phyloP scores from a whole-genome alignment of 495 filamentous ascomycete genomes.

The Schizothecium vesticola region DNA sequence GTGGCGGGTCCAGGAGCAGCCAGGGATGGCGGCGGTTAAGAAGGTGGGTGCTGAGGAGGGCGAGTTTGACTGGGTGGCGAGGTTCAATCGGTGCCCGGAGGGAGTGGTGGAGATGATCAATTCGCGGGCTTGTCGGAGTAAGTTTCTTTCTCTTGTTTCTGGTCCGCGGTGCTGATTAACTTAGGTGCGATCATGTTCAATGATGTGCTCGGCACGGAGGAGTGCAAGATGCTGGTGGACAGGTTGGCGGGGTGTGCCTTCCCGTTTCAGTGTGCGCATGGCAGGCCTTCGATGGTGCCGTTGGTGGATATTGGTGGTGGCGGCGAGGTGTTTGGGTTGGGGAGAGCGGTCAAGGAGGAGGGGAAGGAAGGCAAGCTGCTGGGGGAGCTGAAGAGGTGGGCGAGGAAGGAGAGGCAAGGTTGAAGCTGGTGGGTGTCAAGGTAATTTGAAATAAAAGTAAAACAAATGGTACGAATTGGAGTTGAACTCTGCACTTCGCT shows the following conservation, averaged over 20 bases:
- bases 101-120: conserved; percentile 85
- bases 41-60: conserved; percentile 1
- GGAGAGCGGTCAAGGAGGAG: neutral
- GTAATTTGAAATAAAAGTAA: neutral
- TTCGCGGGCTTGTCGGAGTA: conserved; percentile 78
- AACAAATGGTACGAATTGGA: neutral
- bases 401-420: neutral
- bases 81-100: conserved; percentile 62
- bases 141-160: conserved; percentile 8
- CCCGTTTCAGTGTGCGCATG: conserved; percentile 92
- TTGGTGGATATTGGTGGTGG: conserved; percentile 51
- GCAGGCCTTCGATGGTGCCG: conserved; percentile 71
- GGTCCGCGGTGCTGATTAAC: neutral
- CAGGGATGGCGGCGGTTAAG: conserved; percentile 5
- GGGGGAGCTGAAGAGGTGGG: conserved; percentile 12
- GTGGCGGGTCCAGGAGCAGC: conserved; percentile 47
- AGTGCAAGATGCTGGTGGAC: conserved; percentile 61
- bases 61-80: conserved; percentile 47
- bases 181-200: conserved; percentile 92
- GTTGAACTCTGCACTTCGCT: neutral
- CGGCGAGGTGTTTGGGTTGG: neutral
- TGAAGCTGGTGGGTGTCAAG: neutral
- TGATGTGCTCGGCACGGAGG: conserved; percentile 57
- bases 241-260: conserved; percentile 66
- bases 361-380: conserved; percentile 1